Conservation (phyloP, 805 yeast species). For the Sugiyamaella floridensis region DNA sequence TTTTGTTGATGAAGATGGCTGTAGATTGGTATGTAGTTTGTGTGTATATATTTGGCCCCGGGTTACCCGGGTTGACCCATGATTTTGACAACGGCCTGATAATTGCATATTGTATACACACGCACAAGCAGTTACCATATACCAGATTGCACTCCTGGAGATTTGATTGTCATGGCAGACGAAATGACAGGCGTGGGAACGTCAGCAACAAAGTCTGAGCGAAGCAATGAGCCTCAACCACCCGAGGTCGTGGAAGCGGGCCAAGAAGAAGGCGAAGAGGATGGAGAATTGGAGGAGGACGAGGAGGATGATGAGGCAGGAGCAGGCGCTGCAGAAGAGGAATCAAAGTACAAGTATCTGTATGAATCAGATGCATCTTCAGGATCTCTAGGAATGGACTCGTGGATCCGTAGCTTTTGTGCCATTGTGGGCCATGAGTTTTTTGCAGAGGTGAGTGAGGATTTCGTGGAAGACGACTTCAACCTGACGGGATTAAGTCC, state of each 20-base stretch:
- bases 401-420: slow-evolving; percentile 81
- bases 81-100: too few species aligned
- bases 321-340: not conserved
- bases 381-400: slow-evolving; percentile 42
- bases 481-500: slow-evolving; percentile 83
- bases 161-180: not conserved
- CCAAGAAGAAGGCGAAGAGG: slow-evolving; percentile 19
- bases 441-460: slow-evolving; percentile 86
- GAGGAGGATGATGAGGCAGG: slow-evolving; percentile 10
- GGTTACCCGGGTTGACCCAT: slow-evolving; percentile 22
- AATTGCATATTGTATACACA: too few species aligned
- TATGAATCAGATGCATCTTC: slow-evolving; percentile 15
- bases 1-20: not conserved
- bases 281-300: slow-evolving; percentile 11
- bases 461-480: slow-evolving; percentile 93
- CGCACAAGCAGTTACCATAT: too few species aligned
- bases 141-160: slow-evolving; percentile 30
- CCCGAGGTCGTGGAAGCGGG: slow-evolving; percentile 12
- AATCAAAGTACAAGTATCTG: not conserved
- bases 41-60: slow-evolving; percentile 37
- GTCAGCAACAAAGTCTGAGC: not conserved
- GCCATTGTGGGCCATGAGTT: slow-evolving; percentile 78
- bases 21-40: slow-evolving; percentile 28
- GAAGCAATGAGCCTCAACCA: not conserved
- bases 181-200: not conserved